Evolutionary conservation across 169 alveolate genomes (phyloP).

Genomic region (Besnoitia besnoiti): DNA sequence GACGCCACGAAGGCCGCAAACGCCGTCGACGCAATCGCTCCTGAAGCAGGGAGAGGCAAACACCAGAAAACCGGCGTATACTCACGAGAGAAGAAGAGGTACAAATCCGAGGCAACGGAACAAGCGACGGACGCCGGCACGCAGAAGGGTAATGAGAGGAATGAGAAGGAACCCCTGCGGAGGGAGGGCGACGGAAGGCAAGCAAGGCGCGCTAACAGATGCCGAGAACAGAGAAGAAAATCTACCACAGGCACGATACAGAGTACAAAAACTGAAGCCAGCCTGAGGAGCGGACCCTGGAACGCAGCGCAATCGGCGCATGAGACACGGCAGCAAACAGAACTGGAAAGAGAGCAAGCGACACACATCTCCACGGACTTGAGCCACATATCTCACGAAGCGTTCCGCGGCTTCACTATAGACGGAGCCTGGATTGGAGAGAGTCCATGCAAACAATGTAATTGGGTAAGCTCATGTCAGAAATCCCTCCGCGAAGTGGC

Average conservation of each 20-base stretch:
- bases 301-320: no score
- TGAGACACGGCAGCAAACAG: no score
- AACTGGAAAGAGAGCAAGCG: no score
- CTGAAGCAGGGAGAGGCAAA: constrained; percentile 23
- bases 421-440: no score
- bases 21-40: constrained; percentile 75
- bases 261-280: no score
- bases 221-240: neutral
- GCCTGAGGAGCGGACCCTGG: no score
- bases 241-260: no score
- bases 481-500: neutral
- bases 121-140: neutral
- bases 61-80: neutral
- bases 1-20: constrained; percentile 71
- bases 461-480: no score
- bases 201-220: neutral
- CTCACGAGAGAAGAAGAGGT: neutral
- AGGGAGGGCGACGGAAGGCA: neutral
- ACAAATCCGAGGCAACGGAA: neutral
- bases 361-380: no score
- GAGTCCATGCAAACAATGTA: no score
- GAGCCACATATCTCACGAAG: no score
- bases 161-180: neutral
- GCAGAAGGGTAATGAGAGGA: neutral
- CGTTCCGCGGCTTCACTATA: no score